phyloP scores from a whole-genome alignment of 768 basidiomycete genomes.

The Boletellus emodensis region DNA sequence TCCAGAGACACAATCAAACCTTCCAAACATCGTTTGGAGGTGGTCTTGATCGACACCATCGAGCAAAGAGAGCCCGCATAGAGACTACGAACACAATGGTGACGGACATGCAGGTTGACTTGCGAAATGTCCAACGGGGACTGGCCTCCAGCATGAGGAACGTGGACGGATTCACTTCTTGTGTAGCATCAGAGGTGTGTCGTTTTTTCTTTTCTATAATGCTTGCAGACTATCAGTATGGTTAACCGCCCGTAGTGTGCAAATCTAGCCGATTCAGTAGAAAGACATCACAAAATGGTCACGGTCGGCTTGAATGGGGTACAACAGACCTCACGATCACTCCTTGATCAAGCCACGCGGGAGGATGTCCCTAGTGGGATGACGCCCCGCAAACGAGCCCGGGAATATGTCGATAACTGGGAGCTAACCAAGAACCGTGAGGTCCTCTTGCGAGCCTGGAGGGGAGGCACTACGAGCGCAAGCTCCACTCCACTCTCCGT shows the following conservation, averaged over 20 bases:
- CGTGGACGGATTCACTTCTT: constrained; percentile 39
- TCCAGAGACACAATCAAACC: constrained; percentile 45
- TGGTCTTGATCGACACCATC: constrained; percentile 61
- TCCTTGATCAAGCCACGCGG: constrained; percentile 55
- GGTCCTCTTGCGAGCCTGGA: constrained; percentile 51
- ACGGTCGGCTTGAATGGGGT: constrained; percentile 44
- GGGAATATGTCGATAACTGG: constrained; percentile 72
- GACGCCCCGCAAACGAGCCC: constrained; percentile 73
- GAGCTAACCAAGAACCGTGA: constrained; percentile 63
- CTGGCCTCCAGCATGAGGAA: constrained; percentile 48
- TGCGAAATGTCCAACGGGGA: constrained; percentile 47
- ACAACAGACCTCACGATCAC: constrained; percentile 45
- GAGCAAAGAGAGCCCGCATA: constrained; percentile 64
- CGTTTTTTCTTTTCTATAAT: background rate
- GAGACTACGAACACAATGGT: constrained; percentile 52
- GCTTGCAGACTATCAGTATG: background rate
- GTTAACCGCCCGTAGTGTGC: constrained; percentile 35
- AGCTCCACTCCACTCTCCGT: constrained; percentile 39
- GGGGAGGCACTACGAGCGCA: constrained; percentile 30
- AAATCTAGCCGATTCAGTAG: constrained; percentile 37
- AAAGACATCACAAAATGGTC: constrained; percentile 43
- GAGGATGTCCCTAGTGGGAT: constrained; percentile 66
- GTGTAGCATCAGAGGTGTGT: constrained; percentile 52
- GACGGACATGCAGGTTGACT: constrained; percentile 49
- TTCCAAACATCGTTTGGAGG: constrained; percentile 41